Base-by-base conservation (phyloP, 331 rosid genomes). In the Telfairia occidentalis region DNA sequence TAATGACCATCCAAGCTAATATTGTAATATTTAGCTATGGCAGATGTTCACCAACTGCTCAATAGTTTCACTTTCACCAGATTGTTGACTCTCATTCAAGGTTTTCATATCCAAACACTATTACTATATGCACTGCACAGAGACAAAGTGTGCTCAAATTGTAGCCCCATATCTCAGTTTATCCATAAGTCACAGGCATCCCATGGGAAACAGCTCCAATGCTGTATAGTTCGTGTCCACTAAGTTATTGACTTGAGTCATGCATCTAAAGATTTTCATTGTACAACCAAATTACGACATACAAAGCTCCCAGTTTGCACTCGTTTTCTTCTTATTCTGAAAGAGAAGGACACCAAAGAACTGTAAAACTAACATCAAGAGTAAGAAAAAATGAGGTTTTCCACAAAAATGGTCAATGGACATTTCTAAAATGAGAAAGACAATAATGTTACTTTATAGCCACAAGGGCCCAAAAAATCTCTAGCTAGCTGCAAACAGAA, bases 61-160 rank as follows among this genome's bases (percentile, higher is more conserved):
- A 42, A 66, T 4, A 67, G 9, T 40, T 67, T 42, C 12, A 67
- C 52, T 67, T 42, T 7, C 74, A 24, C 2, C 19, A 67, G 71
- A 67, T 67, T 21, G 6, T 26, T 23, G 50, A 11, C 30, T 65
- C 30, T 65, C 18, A 0, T 5, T 37, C 4, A 65, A 65, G 50
- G 73, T 67, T 67, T 66, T 67, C 73, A 37, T 29, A 67, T 67
- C 74, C 52, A 15, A 24, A 19, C 34, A 67, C 55, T 24, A 13
- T 15, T 38, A 6, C 19, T 2, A 13, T 21, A 67, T 67, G 19
- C 74, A 42, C 72, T 21, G 9, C 9, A 4, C 49, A n/a, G 23
- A 9, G 23, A 7, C 2, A 29, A 29, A 5, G 23, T 60, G 4
- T 0, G 70, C 71, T 35, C 71, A 35, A 32, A 6, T 9, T 63